phyloP scores from a whole-genome alignment of 192 early-diverging fungal species.

The Coemansia sp. region DNA sequence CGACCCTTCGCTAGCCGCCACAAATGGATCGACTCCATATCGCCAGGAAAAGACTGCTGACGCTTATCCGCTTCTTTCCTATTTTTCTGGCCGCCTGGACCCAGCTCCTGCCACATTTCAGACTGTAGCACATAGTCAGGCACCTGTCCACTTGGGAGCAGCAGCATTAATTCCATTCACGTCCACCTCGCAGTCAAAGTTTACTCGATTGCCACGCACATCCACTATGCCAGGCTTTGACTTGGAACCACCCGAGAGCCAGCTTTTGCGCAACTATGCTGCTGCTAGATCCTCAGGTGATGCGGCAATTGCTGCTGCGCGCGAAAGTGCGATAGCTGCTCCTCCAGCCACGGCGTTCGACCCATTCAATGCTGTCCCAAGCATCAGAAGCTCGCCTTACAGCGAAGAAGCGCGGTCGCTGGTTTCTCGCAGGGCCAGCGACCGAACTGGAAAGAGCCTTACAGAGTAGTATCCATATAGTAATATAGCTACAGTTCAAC shows the following conservation, averaged over 20 bases:
- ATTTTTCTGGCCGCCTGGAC: conserved; percentile 12
- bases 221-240: background rate
- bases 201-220: background rate
- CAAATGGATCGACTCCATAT: conserved; percentile 34
- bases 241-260: conserved; percentile 7
- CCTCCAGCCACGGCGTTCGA: conserved; percentile 22
- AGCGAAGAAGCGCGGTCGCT: conserved; percentile 13
- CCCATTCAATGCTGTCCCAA: conserved; percentile 32
- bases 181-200: background rate
- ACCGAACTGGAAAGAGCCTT: conserved; percentile 12
- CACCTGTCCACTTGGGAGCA: background rate
- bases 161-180: background rate
- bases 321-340: conserved; percentile 14
- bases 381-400: conserved; percentile 30
- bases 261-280: conserved; percentile 14
- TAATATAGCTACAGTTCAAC: background rate
- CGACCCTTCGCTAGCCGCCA: conserved; percentile 36
- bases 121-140: background rate
- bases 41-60: conserved; percentile 40
- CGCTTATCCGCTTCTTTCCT: conserved; percentile 32
- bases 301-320: conserved; percentile 37
- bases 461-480: background rate
- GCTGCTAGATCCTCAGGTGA: conserved; percentile 29
- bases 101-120: background rate
- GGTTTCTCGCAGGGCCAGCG: conserved; percentile 22